Evolutionary conservation across 768 basidiomycete species (phyloP).

Genomic region (Lentinula sp.): DNA sequence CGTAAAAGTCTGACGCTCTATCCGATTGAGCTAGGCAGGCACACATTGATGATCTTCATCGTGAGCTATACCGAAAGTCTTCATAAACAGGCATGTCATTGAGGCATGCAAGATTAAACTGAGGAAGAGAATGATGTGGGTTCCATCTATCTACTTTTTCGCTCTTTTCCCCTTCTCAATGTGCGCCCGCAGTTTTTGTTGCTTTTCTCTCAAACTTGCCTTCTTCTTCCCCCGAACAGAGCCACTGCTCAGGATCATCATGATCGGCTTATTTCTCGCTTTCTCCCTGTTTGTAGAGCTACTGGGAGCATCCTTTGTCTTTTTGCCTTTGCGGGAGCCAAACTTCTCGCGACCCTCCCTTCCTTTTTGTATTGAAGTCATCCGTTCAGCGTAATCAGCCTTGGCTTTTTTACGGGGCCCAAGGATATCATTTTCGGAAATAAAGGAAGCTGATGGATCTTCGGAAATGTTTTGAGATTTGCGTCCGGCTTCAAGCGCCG

Average conservation of each 20-base stretch:
- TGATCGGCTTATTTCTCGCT: slow-evolving; percentile 88
- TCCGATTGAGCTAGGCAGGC: slow-evolving; percentile 63
- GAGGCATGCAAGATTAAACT: background rate
- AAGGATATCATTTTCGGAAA: slow-evolving; percentile 88
- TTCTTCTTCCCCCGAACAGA: slow-evolving; percentile 82
- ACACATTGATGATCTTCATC: too few relatives aligned
- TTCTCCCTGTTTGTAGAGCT: slow-evolving; percentile 92
- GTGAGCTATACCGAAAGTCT: too few relatives aligned
- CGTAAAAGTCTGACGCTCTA: slow-evolving; percentile 53
- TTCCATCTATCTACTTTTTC: background rate
- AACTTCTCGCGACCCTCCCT: slow-evolving; percentile 94
- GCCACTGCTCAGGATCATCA: slow-evolving; percentile 83
- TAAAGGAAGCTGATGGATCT: slow-evolving; percentile 40
- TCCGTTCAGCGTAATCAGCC: slow-evolving; percentile 87
- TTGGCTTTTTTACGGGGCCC: slow-evolving; percentile 93
- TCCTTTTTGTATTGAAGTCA: slow-evolving; percentile 88
- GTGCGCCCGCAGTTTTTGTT: slow-evolving; percentile 70
- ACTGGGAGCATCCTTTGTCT: slow-evolving; percentile 74
- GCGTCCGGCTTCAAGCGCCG: slow-evolving; percentile 67
- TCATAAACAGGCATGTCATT: too few relatives aligned
- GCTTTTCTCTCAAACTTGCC: slow-evolving; percentile 75
- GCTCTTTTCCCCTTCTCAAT: slow-evolving; percentile 63
- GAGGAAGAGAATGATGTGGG: too few relatives aligned
- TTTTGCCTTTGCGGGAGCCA: slow-evolving; percentile 87
- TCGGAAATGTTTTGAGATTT: slow-evolving; percentile 24